Percentiles rank a stretch among this genome's conserved stretches.
phyloP scores from a whole-genome alignment of 2,329 filamentous ascomycete genomes.

The Fusarium mundagurra region DNA sequence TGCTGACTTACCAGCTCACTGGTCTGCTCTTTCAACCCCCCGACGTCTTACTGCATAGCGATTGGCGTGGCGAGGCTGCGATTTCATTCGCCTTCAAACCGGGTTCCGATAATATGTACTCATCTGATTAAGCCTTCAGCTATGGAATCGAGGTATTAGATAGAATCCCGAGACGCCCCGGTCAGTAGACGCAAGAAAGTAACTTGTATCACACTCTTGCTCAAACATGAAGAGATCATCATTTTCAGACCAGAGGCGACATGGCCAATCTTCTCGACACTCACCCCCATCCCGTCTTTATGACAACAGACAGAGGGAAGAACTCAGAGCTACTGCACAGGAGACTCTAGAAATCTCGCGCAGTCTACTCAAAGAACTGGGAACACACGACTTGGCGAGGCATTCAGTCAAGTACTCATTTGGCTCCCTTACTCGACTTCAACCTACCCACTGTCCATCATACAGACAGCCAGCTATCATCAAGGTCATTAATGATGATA shows the following conservation, averaged over 20 bases:
- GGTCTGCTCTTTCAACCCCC: not conserved
- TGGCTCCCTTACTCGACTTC: not conserved
- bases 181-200: accelerated
- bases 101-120: not conserved
- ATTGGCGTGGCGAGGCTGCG: not conserved
- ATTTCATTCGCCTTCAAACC: not conserved
- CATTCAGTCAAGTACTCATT: not conserved
- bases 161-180: accelerated
- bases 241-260: not conserved
- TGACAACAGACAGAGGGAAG: not conserved
- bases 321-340: not conserved
- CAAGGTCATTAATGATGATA: not conserved
- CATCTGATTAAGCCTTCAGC: not conserved
- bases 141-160: not conserved
- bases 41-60: not conserved
- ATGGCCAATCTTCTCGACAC: not conserved
- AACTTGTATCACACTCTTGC: not conserved
- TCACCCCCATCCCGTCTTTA: not conserved
- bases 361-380: not conserved
- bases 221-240: not conserved
- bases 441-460: not conserved
- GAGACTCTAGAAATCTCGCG: not conserved
- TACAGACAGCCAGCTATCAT: not conserved
- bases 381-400: not conserved
- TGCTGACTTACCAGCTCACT: not conserved